Evolutionary conservation across 257 asterid species (phyloP), one percentile per base, ranked within the genome.

Genomic region (Rhazya stricta): DNA sequence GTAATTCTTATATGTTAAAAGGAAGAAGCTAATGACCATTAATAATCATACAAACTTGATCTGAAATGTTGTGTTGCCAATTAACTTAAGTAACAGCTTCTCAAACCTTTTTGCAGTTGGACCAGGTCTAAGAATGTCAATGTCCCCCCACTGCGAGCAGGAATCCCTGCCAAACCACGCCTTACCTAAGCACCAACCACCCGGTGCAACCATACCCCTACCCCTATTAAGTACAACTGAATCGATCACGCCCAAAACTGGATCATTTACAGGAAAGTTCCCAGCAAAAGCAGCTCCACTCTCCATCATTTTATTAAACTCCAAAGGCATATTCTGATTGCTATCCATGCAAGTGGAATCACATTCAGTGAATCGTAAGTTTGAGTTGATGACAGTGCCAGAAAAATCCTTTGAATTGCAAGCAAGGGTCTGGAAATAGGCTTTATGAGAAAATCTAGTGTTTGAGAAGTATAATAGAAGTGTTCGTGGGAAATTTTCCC

Each of bases 141-240:
- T 65, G 25, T 82, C 81, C 13, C 86, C 84, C 88, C 88, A 85
- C 27, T 80, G 73, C 18, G 21, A 57, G 50, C 88, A 85, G 37
- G 88, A 77, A 62, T 80, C 83, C 43, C 78, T 29, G 69, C 74
- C 74, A 77, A 82, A 73, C 69, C 85, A 76, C 37, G 81, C 21
- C 72, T 74, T 75, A 45, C 86, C 88, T 53, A 85, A 69, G 74
- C 88, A 85, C 88, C 88, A 85, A 2, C 83, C 88, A 19, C 88
- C 88, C 6, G 88, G 86, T 39, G 83, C 45, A 62, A 79, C 71
- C 74, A 45, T 71, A 54, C 80, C 74, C 30, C 34, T 61, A 13
- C 77, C 74, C 25, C 83, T 78, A 34, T 75, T 77, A 32, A 85
- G 88, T 61, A 76, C 57, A 62, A 72, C 79, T 8, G 80, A 76